Conservation (phyloP, 495 filamentous ascomycete genomes). For the Zalerion maritima region DNA sequence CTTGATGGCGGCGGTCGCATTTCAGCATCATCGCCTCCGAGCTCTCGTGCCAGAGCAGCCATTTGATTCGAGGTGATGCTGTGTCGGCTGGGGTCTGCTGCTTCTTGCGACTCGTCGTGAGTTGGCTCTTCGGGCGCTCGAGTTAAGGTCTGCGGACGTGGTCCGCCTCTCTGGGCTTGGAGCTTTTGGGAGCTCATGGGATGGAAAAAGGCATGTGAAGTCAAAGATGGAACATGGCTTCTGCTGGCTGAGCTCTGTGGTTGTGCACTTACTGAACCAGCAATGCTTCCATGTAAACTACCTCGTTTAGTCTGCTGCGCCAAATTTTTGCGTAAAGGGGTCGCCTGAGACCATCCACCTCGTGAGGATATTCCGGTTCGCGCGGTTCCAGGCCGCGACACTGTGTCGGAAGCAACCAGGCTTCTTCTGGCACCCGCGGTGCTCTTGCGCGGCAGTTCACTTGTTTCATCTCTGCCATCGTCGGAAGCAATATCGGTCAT, state of each 20-base stretch:
- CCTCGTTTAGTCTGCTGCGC: slow-evolving; percentile 25
- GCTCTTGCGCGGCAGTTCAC: slow-evolving; percentile 16
- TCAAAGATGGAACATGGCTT: slow-evolving; percentile 79
- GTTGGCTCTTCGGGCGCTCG: slow-evolving; percentile 21
- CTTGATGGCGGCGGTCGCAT: slow-evolving; percentile 47
- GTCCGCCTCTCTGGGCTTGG: slow-evolving; percentile 68
- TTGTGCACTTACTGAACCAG: slow-evolving; percentile 27
- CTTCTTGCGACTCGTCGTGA: slow-evolving; percentile 24
- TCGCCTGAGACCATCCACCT: slow-evolving; percentile 31
- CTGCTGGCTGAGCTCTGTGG: slow-evolving; percentile 53
- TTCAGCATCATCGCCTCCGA: slow-evolving; percentile 39
- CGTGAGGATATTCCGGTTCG: slow-evolving; percentile 35
- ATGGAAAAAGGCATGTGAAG: slow-evolving; percentile 82
- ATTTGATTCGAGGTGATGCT: slow-evolving; percentile 34
- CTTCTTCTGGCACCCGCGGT: slow-evolving; percentile 21
- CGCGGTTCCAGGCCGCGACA: slow-evolving; percentile 33
- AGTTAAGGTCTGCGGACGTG: slow-evolving; percentile 23
- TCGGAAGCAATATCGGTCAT: slow-evolving; percentile 65
- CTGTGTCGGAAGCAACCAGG: slow-evolving; percentile 26
- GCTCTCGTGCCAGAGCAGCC: slow-evolving; percentile 15
- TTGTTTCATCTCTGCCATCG: slow-evolving; percentile 27
- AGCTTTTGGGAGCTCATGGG: slow-evolving; percentile 95
- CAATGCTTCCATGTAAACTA: slow-evolving; percentile 28
- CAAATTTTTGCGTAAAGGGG: slow-evolving; percentile 29
- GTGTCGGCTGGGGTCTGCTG: slow-evolving; percentile 25